phyloP scores from a whole-genome alignment of 176 grass and related monocot species.

The Avena insularis region DNA sequence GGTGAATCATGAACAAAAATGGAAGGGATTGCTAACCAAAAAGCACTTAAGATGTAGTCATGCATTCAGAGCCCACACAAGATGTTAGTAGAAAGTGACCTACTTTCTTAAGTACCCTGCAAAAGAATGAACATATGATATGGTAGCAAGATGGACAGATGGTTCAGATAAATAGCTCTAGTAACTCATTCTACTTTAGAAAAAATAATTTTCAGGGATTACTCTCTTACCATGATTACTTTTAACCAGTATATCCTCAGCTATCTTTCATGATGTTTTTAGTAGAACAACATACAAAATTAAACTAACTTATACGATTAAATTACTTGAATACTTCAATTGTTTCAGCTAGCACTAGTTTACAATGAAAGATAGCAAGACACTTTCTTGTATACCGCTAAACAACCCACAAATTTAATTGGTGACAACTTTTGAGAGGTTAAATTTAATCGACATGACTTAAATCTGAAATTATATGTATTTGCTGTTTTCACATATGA shows the following conservation, averaged over 20 bases:
- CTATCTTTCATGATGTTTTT: neutral
- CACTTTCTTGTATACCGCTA: too few relatives aligned
- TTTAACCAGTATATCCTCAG: neutral
- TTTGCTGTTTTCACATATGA: too few relatives aligned
- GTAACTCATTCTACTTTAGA: neutral
- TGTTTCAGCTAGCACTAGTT: neutral
- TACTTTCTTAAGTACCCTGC: neutral
- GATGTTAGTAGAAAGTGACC: neutral
- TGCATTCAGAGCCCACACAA: neutral
- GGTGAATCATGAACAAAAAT: neutral
- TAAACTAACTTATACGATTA: neutral
- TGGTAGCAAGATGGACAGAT: neutral
- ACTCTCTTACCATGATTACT: neutral
- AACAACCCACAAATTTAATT: too few relatives aligned
- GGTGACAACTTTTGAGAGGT: too few relatives aligned
- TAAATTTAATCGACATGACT: too few relatives aligned
- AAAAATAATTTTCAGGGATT: neutral
- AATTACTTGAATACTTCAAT: neutral
- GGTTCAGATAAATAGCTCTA: neutral
- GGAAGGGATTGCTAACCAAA: neutral
- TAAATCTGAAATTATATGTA: too few relatives aligned
- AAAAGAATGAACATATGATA: conserved; percentile 1
- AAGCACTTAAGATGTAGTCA: neutral
- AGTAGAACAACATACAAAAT: neutral
- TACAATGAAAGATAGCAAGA: too few relatives aligned